Percentiles rank a stretch among this genome's conserved stretches.
These are phyloP conservation scores for Themeda triandra DNA, from an alignment of 176 grass and related monocot genomes.

Conservation along the genomic window DNA sequence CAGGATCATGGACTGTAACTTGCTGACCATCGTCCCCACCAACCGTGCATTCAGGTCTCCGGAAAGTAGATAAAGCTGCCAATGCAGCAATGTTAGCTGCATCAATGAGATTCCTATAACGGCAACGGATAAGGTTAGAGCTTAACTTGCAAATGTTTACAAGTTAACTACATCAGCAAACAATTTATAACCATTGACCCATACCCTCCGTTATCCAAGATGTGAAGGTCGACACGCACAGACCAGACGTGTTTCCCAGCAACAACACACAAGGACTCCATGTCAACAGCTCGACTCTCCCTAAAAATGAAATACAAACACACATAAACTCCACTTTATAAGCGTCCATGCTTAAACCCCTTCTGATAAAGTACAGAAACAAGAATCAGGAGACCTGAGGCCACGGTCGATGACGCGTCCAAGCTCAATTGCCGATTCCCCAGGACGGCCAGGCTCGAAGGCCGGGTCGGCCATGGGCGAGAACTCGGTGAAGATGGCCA, in stretches of 20 bases:
- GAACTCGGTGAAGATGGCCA: constrained; percentile 92
- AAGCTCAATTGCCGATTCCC: constrained; percentile 85
- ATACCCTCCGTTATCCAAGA: constrained; percentile 99
- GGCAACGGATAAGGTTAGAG: background rate
- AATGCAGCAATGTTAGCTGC: constrained; percentile 90
- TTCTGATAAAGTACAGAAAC: background rate
- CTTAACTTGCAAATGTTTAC: background rate
- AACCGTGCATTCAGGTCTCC: constrained; percentile 74
- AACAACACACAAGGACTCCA: constrained; percentile 94
- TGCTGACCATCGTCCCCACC: constrained; percentile 81
- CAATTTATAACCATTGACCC: constrained; percentile 11
- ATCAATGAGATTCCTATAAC: constrained; percentile 85
- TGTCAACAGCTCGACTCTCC: constrained; percentile 92
- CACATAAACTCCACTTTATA: background rate
- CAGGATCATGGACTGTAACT: constrained; percentile 79
- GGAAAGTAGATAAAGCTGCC: constrained; percentile 81
- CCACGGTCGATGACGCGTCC: constrained; percentile 86
- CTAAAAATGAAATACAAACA: constrained; percentile 18
- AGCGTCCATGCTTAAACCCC: background rate
- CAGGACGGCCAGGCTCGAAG: constrained; percentile 77
- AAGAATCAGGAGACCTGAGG: constrained; percentile 54
- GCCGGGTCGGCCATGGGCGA: constrained; percentile 96
- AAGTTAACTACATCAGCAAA: background rate
- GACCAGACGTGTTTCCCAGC: constrained; percentile 93
- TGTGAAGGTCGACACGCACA: constrained; percentile 83